Conservation (phyloP, 2,329 filamentous ascomycete species). For the Monilinia fructigena region DNA sequence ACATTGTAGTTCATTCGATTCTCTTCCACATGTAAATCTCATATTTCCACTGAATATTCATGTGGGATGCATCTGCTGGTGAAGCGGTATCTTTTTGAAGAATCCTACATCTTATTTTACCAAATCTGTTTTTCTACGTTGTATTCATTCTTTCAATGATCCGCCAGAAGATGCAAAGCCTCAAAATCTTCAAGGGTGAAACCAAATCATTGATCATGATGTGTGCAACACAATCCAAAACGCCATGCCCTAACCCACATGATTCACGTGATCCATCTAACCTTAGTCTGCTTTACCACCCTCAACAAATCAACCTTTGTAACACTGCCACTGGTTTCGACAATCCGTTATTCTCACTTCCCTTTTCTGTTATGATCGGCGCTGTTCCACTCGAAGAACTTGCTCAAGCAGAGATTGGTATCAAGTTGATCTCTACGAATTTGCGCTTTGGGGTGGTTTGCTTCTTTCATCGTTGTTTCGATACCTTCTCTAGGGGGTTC, state of each 20-base stretch:
- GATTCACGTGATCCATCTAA: constrained; percentile 17
- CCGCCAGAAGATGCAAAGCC: neutral
- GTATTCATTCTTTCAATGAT: neutral
- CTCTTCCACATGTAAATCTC: neutral
- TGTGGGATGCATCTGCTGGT: neutral
- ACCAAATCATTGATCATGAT: neutral
- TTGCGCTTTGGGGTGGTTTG: constrained; percentile 56
- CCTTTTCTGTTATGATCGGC: constrained; percentile 83
- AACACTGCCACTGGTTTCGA: constrained; percentile 80
- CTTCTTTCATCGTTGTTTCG: constrained; percentile 39
- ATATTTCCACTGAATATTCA: too few species aligned
- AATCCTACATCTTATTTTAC: neutral
- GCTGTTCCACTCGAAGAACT: constrained; percentile 98
- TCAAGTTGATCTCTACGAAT: constrained; percentile 92
- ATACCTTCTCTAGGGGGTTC: constrained; percentile 37
- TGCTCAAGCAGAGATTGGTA: constrained; percentile 82
- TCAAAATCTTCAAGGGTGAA: neutral
- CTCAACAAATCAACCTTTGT: constrained; percentile 95
- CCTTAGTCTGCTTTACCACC: constrained; percentile 69
- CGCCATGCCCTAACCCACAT: constrained; percentile 1
- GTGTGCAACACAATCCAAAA: constrained; percentile 4
- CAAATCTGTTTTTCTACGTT: neutral
- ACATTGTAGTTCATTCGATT: too few species aligned
- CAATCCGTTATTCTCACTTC: constrained; percentile 48
- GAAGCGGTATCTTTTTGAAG: neutral